Evolutionary conservation across 202 grass and related monocot genomes (phyloP).

Genomic region (Panicum hallii): DNA sequence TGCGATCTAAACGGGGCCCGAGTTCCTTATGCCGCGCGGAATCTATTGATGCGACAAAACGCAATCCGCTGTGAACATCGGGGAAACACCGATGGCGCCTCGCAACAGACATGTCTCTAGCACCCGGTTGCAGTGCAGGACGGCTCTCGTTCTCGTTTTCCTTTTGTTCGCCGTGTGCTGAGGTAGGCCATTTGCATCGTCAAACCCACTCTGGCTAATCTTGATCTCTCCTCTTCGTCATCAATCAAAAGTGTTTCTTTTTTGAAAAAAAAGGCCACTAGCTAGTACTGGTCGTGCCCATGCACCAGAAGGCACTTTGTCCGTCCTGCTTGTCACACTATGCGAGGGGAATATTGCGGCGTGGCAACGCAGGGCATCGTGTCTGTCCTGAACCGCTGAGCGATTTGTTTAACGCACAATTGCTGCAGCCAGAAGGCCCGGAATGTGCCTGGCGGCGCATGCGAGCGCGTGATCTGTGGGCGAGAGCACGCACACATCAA

Average conservation of each 20-base stretch:
- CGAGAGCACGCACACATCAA: conserved; percentile 1
- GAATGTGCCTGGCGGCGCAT: not conserved
- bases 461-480: not conserved
- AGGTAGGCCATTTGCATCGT: not conserved
- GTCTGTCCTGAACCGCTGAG: not conserved
- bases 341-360: conserved; percentile 11
- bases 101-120: not conserved
- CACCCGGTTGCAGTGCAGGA: not conserved
- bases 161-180: not conserved
- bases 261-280: not conserved
- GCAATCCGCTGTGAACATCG: not conserved
- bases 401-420: not conserved
- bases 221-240: not conserved
- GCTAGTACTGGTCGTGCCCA: not conserved
- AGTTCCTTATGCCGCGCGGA: not conserved
- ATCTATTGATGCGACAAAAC: not conserved
- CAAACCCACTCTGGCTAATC: not conserved
- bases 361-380: conserved; percentile 10
- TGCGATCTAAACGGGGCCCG: too few species aligned
- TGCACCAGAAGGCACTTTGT: conserved; percentile 29
- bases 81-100: not conserved
- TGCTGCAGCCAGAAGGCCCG: not conserved
- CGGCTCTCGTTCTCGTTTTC: not conserved
- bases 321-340: conserved; percentile 6
- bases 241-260: not conserved